Conservation (phyloP, 345 rosid species). For the Euphorbia tirucalli region DNA sequence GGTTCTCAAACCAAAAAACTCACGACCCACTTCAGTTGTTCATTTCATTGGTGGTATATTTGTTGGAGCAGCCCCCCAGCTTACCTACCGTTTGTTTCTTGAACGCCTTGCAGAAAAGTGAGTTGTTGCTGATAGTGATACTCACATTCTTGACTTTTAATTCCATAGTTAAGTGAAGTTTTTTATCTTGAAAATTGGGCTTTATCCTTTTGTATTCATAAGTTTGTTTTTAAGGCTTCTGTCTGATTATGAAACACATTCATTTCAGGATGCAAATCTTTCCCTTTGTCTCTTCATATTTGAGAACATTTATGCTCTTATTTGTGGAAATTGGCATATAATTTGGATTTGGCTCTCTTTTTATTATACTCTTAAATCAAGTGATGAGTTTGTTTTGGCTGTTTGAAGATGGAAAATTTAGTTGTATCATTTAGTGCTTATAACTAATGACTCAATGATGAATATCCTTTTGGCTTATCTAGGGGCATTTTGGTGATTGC, state of each 20-base stretch:
- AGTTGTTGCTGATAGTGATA: slow-evolving; percentile 23
- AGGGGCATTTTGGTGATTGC: slow-evolving; percentile 96
- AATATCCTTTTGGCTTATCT: slow-evolving; percentile 24
- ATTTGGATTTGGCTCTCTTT: not conserved
- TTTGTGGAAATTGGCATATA: not conserved
- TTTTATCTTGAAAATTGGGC: not conserved
- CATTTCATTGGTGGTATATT: slow-evolving; percentile 96
- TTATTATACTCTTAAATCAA: not conserved
- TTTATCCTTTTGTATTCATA: not conserved
- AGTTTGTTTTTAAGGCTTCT: not conserved
- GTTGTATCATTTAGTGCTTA: not conserved
- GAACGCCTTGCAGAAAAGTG: slow-evolving; percentile 89
- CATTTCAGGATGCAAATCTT: not conserved
- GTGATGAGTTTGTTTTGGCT: not conserved
- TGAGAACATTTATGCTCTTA: not conserved
- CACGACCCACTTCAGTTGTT: slow-evolving; percentile 66
- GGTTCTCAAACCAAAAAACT: slow-evolving; percentile 75
- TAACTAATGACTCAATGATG: slow-evolving; percentile 12
- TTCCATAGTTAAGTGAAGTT: too few species aligned
- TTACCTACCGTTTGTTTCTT: slow-evolving; percentile 88
- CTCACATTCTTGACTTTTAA: not conserved
- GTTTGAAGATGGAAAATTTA: not conserved
- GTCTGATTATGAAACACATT: not conserved
- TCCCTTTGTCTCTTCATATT: not conserved
- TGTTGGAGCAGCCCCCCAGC: slow-evolving; percentile 99